phyloP scores from a whole-genome alignment of 2,329 filamentous ascomycete genomes.

The Ceratocystis cubensis region DNA sequence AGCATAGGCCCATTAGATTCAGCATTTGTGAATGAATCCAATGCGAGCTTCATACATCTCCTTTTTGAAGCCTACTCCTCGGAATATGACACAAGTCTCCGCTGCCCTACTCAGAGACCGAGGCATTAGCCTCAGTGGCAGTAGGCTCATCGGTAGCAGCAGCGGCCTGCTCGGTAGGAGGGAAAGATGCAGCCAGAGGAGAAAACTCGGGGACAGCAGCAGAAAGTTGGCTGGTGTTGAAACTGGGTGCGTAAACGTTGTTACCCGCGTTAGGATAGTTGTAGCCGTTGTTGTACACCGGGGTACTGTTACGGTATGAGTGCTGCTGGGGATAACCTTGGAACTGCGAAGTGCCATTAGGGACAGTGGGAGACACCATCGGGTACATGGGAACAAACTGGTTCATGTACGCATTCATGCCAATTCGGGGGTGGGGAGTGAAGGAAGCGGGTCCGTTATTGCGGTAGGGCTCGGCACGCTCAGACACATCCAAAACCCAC shows the following conservation, averaged over 20 bases:
- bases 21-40: background rate
- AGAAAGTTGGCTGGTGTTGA: constrained; percentile 28
- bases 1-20: background rate
- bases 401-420: constrained; percentile 22
- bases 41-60: background rate
- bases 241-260: constrained; percentile 22
- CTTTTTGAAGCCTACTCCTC: background rate
- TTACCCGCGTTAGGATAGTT: constrained; percentile 13
- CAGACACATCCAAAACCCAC: constrained; percentile 60
- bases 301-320: constrained; percentile 23
- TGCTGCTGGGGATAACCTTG: constrained; percentile 25
- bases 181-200: constrained; percentile 22
- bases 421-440: constrained; percentile 25
- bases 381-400: constrained; percentile 20
- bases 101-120: background rate
- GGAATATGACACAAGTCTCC: background rate
- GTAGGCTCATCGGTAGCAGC: background rate
- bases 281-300: constrained; percentile 25
- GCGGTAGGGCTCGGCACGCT: constrained; percentile 61
- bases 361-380: constrained; percentile 12
- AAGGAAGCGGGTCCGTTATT: constrained; percentile 50
- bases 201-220: constrained; percentile 33
- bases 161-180: background rate
- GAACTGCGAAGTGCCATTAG: constrained; percentile 17
- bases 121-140: background rate